A percentile compares a stretch with the other conserved stretches of the same genome.
These are phyloP conservation scores for Arthroderma sp. DNA, from an alignment of 2,329 filamentous ascomycete genomes.

Conservation along the genomic window DNA sequence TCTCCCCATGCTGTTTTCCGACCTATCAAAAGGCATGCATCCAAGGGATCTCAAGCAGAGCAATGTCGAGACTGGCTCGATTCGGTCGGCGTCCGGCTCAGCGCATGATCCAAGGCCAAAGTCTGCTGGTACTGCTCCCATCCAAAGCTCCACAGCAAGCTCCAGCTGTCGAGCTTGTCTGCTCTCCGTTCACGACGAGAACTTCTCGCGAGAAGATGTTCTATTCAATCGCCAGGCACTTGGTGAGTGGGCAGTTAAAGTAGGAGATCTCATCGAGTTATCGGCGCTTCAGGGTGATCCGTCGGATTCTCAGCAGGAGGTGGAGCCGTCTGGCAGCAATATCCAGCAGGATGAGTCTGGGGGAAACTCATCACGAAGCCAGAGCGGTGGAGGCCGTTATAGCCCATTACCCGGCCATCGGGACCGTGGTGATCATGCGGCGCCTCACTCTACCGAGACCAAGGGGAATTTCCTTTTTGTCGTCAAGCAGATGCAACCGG, in stretches of 20 bases:
- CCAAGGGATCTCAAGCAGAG: not conserved
- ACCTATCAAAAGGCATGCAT: slow-evolving; percentile 2
- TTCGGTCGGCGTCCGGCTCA: slow-evolving; percentile 13
- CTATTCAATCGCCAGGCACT: slow-evolving; percentile 65
- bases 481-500: slow-evolving; percentile 57
- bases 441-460: slow-evolving; percentile 16
- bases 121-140: slow-evolving; percentile 17
- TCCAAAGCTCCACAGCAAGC: slow-evolving; percentile 20
- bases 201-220: slow-evolving; percentile 64
- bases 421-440: not conserved
- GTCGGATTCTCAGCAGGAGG: slow-evolving; percentile 19
- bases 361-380: slow-evolving; percentile 2
- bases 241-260: slow-evolving; percentile 48
- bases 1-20: not conserved
- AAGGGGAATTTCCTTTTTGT: slow-evolving; percentile 52
- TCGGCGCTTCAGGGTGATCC: slow-evolving; percentile 30
- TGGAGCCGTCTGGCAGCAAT: slow-evolving; percentile 21
- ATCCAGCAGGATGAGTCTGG: not conserved
- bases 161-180: slow-evolving; percentile 32
- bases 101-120: slow-evolving; percentile 18
- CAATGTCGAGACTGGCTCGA: slow-evolving; percentile 1
- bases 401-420: not conserved
- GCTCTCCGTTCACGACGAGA: slow-evolving; percentile 56
- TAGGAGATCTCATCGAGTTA: slow-evolving; percentile 63
- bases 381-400: slow-evolving; percentile 14